Percentiles rank a stretch among this genome's conserved stretches.
Conservation (phyloP, 805 yeast genomes). For the Ogataea kodamae region DNA sequence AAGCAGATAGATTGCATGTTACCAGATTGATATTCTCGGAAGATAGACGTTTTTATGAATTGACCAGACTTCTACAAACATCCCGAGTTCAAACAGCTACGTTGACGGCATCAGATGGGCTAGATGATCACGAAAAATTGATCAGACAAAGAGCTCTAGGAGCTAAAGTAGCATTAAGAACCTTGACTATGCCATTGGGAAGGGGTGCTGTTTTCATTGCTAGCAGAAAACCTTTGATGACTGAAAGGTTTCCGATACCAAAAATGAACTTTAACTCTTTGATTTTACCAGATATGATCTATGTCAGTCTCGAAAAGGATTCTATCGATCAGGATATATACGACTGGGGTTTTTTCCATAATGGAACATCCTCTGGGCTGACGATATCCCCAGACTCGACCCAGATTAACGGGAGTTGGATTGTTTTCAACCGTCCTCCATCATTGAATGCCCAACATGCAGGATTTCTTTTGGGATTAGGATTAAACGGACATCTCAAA, state of each 20-base stretch:
- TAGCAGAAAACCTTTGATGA: constrained; percentile 70
- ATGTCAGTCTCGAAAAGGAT: constrained; percentile 56
- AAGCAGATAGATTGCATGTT: constrained; percentile 63
- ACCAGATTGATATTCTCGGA: constrained; percentile 68
- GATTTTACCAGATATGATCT: constrained; percentile 61
- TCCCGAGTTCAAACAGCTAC: constrained; percentile 58
- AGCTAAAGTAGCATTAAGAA: constrained; percentile 59
- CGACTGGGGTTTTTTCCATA: constrained; percentile 88
- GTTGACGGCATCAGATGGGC: constrained; percentile 35
- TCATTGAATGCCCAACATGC: constrained; percentile 79
- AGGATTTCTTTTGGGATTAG: constrained; percentile 89
- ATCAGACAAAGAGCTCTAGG: constrained; percentile 56
- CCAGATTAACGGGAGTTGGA: constrained; percentile 87
- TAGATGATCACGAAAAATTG: constrained; percentile 54
- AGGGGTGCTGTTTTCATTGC: constrained; percentile 70
- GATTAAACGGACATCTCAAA: constrained; percentile 83
- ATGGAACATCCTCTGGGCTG: constrained; percentile 86
- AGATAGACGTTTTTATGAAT: constrained; percentile 78
- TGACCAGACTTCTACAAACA: constrained; percentile 66
- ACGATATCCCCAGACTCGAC: constrained; percentile 61
- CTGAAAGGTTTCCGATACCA: constrained; percentile 82
- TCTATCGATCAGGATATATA: constrained; percentile 44
- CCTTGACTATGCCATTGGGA: constrained; percentile 74
- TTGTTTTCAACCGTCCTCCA: constrained; percentile 77
- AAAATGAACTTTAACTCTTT: constrained; percentile 64